Evolutionary conservation across 2,329 filamentous ascomycete species (phyloP).

Genomic region (Microcera coccophila): DNA sequence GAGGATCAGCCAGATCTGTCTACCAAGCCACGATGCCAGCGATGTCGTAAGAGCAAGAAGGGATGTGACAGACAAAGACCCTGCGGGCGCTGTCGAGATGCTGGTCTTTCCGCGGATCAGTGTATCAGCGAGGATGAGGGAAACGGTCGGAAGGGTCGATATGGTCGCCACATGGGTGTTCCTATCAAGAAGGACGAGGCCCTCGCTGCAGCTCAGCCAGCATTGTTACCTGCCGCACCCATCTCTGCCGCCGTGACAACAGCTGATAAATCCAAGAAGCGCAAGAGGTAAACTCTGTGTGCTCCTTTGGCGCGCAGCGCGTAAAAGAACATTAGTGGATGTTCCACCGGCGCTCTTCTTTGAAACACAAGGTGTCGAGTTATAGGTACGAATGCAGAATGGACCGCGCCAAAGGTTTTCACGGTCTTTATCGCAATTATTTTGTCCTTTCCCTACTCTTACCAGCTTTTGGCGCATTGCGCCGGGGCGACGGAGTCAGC

Average conservation of each 20-base stretch:
- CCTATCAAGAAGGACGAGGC: conserved; percentile 57
- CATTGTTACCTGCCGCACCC: conserved; percentile 43
- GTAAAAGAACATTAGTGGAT: not conserved
- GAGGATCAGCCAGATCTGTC: conserved; percentile 91
- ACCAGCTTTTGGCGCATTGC: not conserved
- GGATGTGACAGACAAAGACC: conserved; percentile 95
- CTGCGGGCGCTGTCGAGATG: conserved; percentile 92
- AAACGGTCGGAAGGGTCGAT: conserved; percentile 93
- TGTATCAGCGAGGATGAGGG: conserved; percentile 98
- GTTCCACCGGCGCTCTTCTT: conserved; percentile 6
- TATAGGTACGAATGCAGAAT: not conserved
- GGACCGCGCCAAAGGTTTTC: not conserved
- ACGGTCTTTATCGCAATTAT: conserved; percentile 13
- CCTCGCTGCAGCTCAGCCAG: conserved; percentile 33
- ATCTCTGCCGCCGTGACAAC: conserved; percentile 34
- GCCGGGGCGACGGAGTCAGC: conserved; percentile 4
- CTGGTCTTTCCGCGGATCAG: conserved; percentile 85
- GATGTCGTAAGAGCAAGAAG: conserved; percentile 99
- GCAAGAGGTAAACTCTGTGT: conserved; percentile 47
- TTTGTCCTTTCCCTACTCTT: conserved; percentile 8
- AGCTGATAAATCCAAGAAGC: conserved; percentile 59
- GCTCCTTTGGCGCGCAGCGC: not conserved
- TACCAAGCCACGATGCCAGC: conserved; percentile 93
- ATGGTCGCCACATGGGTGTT: conserved; percentile 69
- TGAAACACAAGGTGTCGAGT: conserved; percentile 12